phyloP scores from a whole-genome alignment of 371 early-diverging fungal genomes.

The Mucor racemosus region DNA sequence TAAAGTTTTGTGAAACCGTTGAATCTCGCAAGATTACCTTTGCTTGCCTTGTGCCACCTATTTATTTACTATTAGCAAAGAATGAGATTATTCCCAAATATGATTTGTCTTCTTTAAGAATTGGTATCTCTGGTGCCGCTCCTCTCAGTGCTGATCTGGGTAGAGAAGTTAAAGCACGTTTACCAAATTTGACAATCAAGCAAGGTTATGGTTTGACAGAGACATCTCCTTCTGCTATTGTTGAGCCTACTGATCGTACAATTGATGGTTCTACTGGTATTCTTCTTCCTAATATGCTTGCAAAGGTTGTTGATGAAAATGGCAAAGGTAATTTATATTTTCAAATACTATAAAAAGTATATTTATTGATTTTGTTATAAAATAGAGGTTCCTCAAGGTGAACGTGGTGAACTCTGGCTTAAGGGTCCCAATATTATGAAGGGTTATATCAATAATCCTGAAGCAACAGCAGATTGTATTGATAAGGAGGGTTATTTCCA shows the following conservation, averaged over 20 bases:
- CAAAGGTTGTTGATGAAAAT: constrained; percentile 69
- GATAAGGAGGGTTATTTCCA: constrained; percentile 73
- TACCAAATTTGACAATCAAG: constrained; percentile 48
- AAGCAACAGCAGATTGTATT: constrained; percentile 69
- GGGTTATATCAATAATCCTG: constrained; percentile 70
- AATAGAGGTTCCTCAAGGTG: constrained; percentile 56
- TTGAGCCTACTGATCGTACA: constrained; percentile 20
- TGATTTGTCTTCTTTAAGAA: constrained; percentile 66
- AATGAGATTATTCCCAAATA: constrained; percentile 66
- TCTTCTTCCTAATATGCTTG: constrained; percentile 70
- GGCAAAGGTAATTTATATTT: constrained; percentile 43
- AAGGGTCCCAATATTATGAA: constrained; percentile 86
- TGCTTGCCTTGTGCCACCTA: constrained; percentile 79
- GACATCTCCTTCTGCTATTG: constrained; percentile 23
- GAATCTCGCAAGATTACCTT: constrained; percentile 62
- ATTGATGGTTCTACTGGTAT: constrained; percentile 65
- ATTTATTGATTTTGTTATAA: too few species aligned
- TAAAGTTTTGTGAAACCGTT: constrained; percentile 57
- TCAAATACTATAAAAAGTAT: too few species aligned
- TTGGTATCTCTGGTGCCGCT: constrained; percentile 78
- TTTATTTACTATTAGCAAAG: constrained; percentile 67
- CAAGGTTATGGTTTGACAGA: constrained; percentile 40
- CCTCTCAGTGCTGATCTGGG: constrained; percentile 71
- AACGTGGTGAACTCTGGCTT: constrained; percentile 77
- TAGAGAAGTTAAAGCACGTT: constrained; percentile 37